Evolutionary conservation across 164 flowering plant genomes (phyloP).

Genomic region (Nymphaea thermarum): DNA sequence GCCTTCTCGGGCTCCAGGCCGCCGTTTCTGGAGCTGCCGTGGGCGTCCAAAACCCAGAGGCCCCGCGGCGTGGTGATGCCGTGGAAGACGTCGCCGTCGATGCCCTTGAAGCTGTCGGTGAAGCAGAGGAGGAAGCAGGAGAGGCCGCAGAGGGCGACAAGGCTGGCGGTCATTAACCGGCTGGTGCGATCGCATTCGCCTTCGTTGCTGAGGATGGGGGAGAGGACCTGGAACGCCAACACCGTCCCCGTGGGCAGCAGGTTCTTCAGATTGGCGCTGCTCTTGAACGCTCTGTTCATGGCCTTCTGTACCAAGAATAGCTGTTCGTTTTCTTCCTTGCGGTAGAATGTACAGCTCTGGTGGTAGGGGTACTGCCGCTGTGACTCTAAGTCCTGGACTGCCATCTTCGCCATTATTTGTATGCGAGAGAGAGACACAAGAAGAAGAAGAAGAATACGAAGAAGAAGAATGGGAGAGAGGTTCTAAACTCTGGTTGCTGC

Average conservation of each 20-base stretch:
- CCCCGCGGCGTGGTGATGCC: slow-evolving; percentile 49
- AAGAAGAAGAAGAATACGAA: too few species aligned
- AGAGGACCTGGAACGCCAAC: slow-evolving; percentile 27
- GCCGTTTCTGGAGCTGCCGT: not conserved
- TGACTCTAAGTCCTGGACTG: not conserved
- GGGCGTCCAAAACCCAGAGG: slow-evolving; percentile 48
- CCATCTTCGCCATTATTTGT: not conserved
- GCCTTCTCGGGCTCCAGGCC: slow-evolving; percentile 21
- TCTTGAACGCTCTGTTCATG: slow-evolving; percentile 16
- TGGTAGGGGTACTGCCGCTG: not conserved
- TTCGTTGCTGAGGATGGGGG: slow-evolving; percentile 28
- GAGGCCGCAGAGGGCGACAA: slow-evolving; percentile 29
- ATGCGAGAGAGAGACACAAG: too few species aligned
- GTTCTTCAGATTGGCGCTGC: slow-evolving; percentile 24
- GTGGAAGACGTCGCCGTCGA: slow-evolving; percentile 40
- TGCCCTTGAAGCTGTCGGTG: slow-evolving; percentile 61
- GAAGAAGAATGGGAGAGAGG: too few species aligned
- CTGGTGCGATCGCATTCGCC: slow-evolving; percentile 27
- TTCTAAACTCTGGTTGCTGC: too few species aligned
- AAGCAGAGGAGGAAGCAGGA: slow-evolving; percentile 42
- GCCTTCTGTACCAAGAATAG: slow-evolving; percentile 12
- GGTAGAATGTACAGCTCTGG: not conserved
- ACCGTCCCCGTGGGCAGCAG: slow-evolving; percentile 27
- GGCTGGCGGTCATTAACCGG: slow-evolving; percentile 19
- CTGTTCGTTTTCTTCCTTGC: not conserved